These are phyloP conservation scores for Tylopilus sp. DNA, from an alignment of 1,284 basidiomycete genomes.

Conservation along the genomic window DNA sequence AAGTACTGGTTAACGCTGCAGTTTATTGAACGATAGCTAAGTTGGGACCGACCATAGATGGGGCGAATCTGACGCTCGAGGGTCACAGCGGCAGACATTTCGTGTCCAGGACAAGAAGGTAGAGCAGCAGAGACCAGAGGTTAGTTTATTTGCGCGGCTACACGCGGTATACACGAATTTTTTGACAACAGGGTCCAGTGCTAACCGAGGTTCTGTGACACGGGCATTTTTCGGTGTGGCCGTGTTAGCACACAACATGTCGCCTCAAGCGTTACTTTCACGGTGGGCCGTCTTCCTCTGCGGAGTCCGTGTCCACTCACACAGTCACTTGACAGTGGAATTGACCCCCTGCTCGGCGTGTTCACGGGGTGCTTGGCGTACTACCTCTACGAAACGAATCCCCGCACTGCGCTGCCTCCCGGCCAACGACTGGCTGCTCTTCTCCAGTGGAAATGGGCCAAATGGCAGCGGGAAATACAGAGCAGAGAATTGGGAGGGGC, in stretches of 20 bases:
- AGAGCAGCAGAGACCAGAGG: neutral
- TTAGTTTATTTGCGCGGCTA: neutral
- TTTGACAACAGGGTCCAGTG: slow-evolving; percentile 15
- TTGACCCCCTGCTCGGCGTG: slow-evolving; percentile 74
- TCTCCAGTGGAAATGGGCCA: slow-evolving; percentile 63
- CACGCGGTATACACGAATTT: slow-evolving; percentile 23
- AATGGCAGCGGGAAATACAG: slow-evolving; percentile 29
- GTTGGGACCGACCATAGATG: slow-evolving; percentile 58
- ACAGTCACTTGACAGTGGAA: slow-evolving; percentile 36
- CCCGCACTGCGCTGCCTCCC: slow-evolving; percentile 65
- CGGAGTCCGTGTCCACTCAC: neutral
- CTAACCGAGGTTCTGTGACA: slow-evolving; percentile 29
- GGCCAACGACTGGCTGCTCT: slow-evolving; percentile 63
- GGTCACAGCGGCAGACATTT: slow-evolving; percentile 43
- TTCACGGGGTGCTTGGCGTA: slow-evolving; percentile 82
- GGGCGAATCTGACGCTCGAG: slow-evolving; percentile 75
- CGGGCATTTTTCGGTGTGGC: slow-evolving; percentile 29
- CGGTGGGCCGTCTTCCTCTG: slow-evolving; percentile 38
- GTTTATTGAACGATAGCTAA: neutral
- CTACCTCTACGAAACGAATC: slow-evolving; percentile 80
- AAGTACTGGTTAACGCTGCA: slow-evolving; percentile 6
- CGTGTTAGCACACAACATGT: slow-evolving; percentile 19
- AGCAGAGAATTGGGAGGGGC: neutral
- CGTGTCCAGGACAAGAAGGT: slow-evolving; percentile 3
- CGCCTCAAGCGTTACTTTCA: slow-evolving; percentile 40